Percentiles rank a stretch among this genome's conserved stretches.
Conservation (phyloP, 2,329 filamentous ascomycete species). For the Aspergillus glaucus region DNA sequence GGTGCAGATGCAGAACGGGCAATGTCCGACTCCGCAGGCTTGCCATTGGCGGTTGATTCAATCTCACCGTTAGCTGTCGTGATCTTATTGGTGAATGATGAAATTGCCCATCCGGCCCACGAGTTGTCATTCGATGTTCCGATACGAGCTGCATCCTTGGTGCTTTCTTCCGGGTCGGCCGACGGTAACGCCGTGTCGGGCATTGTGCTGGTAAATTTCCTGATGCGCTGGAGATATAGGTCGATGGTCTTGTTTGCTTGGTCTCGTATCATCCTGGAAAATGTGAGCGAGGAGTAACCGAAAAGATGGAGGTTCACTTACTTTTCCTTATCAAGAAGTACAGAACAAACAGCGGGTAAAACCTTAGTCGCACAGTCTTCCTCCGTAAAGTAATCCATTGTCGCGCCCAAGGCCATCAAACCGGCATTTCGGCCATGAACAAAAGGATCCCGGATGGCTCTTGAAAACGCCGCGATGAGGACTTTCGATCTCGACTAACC, state of each 20-base stretch:
- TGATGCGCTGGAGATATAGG: slow-evolving; percentile 72
- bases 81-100: slow-evolving; percentile 94
- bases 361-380: slow-evolving; percentile 84
- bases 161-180: slow-evolving; percentile 44
- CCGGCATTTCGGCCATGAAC: slow-evolving; percentile 88
- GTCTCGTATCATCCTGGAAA: slow-evolving; percentile 64
- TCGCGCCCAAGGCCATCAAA: slow-evolving; percentile 77
- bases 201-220: slow-evolving; percentile 70
- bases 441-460: slow-evolving; percentile 87
- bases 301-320: slow-evolving; percentile 17
- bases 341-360: slow-evolving; percentile 75
- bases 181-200: slow-evolving; percentile 73
- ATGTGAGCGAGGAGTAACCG: neutral
- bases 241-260: slow-evolving; percentile 88
- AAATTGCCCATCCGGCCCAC: slow-evolving; percentile 98
- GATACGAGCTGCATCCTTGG: slow-evolving; percentile 60
- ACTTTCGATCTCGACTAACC: slow-evolving; percentile 74
- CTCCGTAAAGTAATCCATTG: slow-evolving; percentile 76
- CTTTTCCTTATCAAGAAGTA: slow-evolving; percentile 91
- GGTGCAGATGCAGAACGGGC: slow-evolving; percentile 46
- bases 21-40: slow-evolving; percentile 37
- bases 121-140: slow-evolving; percentile 65
- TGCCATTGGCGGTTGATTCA: slow-evolving; percentile 51
- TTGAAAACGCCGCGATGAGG: slow-evolving; percentile 82
- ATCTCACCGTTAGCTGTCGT: slow-evolving; percentile 82